These are phyloP conservation scores for Apiospora saccharicola DNA, from an alignment of 2,329 filamentous ascomycete genomes.

Conservation along the genomic window DNA sequence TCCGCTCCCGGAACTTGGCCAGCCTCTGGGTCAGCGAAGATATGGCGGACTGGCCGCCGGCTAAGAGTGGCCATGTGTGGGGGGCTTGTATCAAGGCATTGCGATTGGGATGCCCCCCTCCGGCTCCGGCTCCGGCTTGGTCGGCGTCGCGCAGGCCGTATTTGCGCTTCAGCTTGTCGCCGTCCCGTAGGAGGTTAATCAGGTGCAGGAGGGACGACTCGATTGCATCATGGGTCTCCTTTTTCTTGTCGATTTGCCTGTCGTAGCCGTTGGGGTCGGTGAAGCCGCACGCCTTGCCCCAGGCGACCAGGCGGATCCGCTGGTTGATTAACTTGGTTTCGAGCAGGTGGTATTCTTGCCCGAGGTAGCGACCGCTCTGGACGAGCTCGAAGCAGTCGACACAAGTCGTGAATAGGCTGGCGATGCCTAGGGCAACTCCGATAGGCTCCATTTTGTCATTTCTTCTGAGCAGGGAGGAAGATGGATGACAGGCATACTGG, in stretches of 20 bases:
- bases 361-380: constrained; percentile 1
- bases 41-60: background rate
- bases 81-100: background rate
- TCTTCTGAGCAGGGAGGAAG: background rate
- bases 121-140: background rate
- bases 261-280: constrained; percentile 14
- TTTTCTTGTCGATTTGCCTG: background rate
- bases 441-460: background rate
- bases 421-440: background rate
- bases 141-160: constrained; percentile 10
- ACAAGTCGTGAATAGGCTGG: background rate
- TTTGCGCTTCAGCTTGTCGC: constrained; percentile 9
- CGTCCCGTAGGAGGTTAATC: background rate
- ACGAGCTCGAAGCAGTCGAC: constrained; percentile 10
- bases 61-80: background rate
- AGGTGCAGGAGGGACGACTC: background rate
- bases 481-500: background rate
- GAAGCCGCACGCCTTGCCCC: constrained; percentile 8
- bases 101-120: background rate
- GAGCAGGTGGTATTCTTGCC: constrained; percentile 4
- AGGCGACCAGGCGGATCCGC: constrained; percentile 1
- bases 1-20: background rate
- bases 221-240: background rate
- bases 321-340: constrained; percentile 16
- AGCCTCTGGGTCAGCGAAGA: background rate